Evolutionary conservation across 106 monocot genomes (phyloP).

Genomic region (Acorus calamus): DNA sequence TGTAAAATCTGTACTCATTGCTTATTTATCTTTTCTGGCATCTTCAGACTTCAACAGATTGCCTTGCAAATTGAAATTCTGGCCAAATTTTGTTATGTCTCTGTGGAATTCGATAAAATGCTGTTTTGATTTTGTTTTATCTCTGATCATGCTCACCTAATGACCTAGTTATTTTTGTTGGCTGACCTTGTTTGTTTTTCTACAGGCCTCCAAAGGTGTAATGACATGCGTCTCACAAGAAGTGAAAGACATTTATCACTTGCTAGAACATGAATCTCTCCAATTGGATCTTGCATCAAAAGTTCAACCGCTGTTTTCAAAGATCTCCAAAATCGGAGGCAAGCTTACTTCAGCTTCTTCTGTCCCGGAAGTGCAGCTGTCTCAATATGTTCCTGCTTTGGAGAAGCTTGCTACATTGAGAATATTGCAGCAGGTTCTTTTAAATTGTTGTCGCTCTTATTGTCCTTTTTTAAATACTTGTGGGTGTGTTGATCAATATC

Average conservation of each 20-base stretch:
- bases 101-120: no score
- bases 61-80: no score
- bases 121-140: no score
- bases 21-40: no score
- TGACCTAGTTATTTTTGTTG: neutral
- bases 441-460: neutral
- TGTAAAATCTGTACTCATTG: no score
- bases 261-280: constrained; percentile 70
- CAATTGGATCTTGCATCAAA: constrained; percentile 78
- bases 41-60: no score
- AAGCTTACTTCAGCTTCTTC: constrained; percentile 81
- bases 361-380: constrained; percentile 80
- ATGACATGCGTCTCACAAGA: constrained; percentile 88
- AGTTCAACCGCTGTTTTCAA: constrained; percentile 73
- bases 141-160: neutral
- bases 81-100: no score
- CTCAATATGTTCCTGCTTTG: constrained; percentile 65
- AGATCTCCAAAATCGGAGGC: constrained; percentile 83
- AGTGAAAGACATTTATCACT: constrained; percentile 80
- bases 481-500: no score
- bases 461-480: neutral
- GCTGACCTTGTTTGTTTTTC: neutral
- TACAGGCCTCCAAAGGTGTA: constrained; percentile 74
- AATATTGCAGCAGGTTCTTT: constrained; percentile 74
- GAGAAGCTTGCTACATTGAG: constrained; percentile 75